Evolutionary conservation across 129 eudicot species (phyloP).

Genomic region (Heracleum sosnowskyi): DNA sequence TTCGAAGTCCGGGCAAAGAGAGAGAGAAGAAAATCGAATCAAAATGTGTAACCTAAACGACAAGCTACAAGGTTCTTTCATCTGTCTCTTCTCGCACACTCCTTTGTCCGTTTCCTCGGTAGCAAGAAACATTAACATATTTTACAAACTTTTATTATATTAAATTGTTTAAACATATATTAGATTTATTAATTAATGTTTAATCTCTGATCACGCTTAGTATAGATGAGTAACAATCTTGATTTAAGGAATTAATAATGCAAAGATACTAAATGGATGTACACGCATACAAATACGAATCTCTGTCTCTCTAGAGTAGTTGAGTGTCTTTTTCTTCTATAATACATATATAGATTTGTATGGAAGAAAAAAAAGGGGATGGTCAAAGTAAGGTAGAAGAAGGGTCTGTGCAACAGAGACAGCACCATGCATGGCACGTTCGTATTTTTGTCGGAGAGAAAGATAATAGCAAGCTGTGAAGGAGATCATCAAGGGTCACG

Average conservation of each 20-base stretch:
- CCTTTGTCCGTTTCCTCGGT: constrained; percentile 42
- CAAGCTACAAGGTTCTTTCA: constrained; percentile 46
- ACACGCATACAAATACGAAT: constrained; percentile 1
- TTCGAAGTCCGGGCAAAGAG: background rate
- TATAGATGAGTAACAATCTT: background rate
- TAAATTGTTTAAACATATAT: background rate
- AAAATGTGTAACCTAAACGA: constrained; percentile 26
- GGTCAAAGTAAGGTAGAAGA: constrained; percentile 23
- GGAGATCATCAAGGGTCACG: constrained; percentile 27
- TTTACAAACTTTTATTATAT: background rate
- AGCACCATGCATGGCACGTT: constrained; percentile 17
- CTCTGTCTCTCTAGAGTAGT: background rate
- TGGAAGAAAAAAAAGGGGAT: background rate
- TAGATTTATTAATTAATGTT: background rate
- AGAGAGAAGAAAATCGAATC: constrained; percentile 25
- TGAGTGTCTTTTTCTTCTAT: background rate
- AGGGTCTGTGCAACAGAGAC: constrained; percentile 10
- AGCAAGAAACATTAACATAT: constrained; percentile 13
- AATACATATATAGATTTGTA: background rate
- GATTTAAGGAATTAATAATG: background rate
- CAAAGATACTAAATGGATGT: constrained; percentile 5
- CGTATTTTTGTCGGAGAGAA: background rate
- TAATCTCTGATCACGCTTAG: constrained; percentile 1
- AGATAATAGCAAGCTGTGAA: background rate
- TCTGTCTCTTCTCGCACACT: constrained; percentile 41